Base-by-base conservation (phyloP, 495 filamentous ascomycete species). In the Lasiosphaeriaceae sp. region DNA sequence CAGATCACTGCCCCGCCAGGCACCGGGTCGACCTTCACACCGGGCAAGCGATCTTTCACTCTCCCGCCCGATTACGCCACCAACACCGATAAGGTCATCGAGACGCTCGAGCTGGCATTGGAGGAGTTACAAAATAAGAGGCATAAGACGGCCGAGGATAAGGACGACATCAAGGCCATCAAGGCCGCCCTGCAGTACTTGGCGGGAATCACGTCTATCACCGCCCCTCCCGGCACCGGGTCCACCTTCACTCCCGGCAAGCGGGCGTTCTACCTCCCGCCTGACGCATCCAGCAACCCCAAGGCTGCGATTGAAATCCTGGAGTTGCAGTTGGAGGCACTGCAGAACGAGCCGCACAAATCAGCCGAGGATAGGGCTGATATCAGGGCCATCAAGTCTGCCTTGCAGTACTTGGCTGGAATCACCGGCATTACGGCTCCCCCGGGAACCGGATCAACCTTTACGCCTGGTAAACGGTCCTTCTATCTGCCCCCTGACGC, bases 271-370 rank as follows among this genome's bases (percentile, higher is more conserved):
- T 55, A 26, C 16, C 45, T 63, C n/a, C 57, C 64, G 21, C 57
- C 64, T 9, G 64, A 67, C 46, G 34, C 31, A 8, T 24, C 47
- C 39, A 57, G 31, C 16, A 62, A 62, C 56, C 21, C 56, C 39
- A 69, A 69, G 64, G 41, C 63, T 26, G 53, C 57, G 11, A 66
- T 69, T 54, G 49, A 52, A 34, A 12, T 41, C 22, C 59, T 69
- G 22, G 64, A 69, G 61, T 24, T 41, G 23, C 47, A 61, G 4
- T 54, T 69, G 20, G 50, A 57, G 26, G 22, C 24, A 14, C 66
- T 69, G 11, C 61, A 66, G 58, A 69, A 69, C 59, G 63, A 66
- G 56, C 19, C n/a, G 41, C 21, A 58, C 57, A 66, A 66, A 57
- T 52, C 64, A 17, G 23, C 55, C 11, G 54, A 62, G 17, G 66